These are phyloP conservation scores for Aureobasidium sp. DNA, from an alignment of 2,329 filamentous ascomycete genomes.

Conservation along the genomic window DNA sequence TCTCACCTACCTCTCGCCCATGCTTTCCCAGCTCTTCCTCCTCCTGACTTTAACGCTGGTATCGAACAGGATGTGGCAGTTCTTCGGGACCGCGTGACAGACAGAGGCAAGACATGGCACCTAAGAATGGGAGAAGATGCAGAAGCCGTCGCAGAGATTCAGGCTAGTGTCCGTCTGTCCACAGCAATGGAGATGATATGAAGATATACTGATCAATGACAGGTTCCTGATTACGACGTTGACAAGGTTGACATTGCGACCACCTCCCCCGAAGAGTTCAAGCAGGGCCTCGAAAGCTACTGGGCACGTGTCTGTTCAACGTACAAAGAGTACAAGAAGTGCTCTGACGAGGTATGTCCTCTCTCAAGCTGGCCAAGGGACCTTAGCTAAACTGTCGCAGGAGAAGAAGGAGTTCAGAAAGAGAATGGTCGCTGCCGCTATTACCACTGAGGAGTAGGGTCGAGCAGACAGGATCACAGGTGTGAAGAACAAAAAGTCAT, in stretches of 20 bases:
- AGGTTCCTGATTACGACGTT: background rate
- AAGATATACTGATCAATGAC: background rate
- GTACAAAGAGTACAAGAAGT: background rate
- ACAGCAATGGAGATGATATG: background rate
- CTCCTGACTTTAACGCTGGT: background rate
- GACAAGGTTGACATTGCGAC: background rate
- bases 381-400: background rate
- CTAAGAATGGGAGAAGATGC: background rate
- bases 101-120: background rate
- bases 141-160: background rate
- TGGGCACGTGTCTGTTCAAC: background rate
- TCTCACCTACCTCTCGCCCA: background rate
- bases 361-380: too few species aligned
- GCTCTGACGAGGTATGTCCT: background rate
- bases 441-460: background rate
- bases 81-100: background rate
- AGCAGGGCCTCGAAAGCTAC: background rate
- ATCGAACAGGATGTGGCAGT: background rate
- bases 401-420: background rate
- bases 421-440: background rate
- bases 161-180: background rate
- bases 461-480: too few species aligned
- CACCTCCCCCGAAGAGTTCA: background rate
- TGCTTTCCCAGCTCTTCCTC: background rate
- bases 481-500: too few species aligned